These are phyloP conservation scores for Ceriops decandra DNA, from an alignment of 345 rosid species.

Conservation along the genomic window DNA sequence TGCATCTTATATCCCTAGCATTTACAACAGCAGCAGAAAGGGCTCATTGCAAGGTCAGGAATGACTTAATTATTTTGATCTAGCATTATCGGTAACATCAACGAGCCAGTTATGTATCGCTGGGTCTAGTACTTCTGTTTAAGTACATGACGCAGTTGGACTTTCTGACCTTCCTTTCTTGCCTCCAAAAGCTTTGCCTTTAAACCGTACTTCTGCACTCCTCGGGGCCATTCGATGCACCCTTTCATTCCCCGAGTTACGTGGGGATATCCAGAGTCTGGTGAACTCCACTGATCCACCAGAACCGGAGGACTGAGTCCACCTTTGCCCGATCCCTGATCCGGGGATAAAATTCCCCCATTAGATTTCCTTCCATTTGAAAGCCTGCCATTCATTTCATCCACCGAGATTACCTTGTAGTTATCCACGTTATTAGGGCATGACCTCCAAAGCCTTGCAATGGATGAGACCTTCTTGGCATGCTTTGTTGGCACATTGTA, in stretches of 20 bases:
- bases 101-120: slow-evolving; percentile 15
- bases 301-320: slow-evolving; percentile 58
- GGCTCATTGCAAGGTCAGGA: too few relatives aligned
- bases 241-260: slow-evolving; percentile 84
- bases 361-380: slow-evolving; percentile 73
- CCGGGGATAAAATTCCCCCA: slow-evolving; percentile 52
- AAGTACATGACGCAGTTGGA: slow-evolving; percentile 81
- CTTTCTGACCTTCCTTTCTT: slow-evolving; percentile 73
- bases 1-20: too few relatives aligned
- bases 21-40: too few relatives aligned
- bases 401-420: slow-evolving; percentile 64
- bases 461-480: slow-evolving; percentile 61
- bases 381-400: slow-evolving; percentile 59
- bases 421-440: slow-evolving; percentile 52
- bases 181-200: slow-evolving; percentile 94
- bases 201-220: slow-evolving; percentile 69
- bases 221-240: slow-evolving; percentile 96
- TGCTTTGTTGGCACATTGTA: slow-evolving; percentile 51
- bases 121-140: slow-evolving; percentile 71
- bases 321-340: slow-evolving; percentile 57
- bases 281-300: slow-evolving; percentile 78
- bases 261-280: slow-evolving; percentile 64
- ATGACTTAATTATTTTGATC: slow-evolving; percentile 4
- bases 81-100: slow-evolving; percentile 11
- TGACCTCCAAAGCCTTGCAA: slow-evolving; percentile 73